These are phyloP conservation scores for Agrostemma githago DNA, from an alignment of 148 eudicot species.

Conservation along the genomic window DNA sequence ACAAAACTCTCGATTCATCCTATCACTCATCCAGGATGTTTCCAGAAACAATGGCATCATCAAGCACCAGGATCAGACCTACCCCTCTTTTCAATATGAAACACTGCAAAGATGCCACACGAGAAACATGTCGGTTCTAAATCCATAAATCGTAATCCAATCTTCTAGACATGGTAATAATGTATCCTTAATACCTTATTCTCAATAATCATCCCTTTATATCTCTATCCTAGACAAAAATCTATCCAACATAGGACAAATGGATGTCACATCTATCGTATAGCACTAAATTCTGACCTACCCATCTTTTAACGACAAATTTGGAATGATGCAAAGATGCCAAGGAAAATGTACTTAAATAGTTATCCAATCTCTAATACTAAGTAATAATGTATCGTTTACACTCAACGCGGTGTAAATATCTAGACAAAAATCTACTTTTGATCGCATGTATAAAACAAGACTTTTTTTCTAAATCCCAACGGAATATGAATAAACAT, in stretches of 20 bases:
- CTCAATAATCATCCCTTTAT: neutral
- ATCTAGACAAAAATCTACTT: no score
- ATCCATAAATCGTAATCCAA: neutral
- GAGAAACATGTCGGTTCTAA: neutral
- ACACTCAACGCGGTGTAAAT: no score
- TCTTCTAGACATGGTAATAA: neutral
- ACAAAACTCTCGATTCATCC: neutral
- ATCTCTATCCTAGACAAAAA: neutral
- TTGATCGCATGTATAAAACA: no score
- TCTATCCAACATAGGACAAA: neutral
- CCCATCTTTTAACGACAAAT: neutral
- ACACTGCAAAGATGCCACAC: neutral
- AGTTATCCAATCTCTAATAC: neutral
- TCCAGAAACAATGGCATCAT: neutral
- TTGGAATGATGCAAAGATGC: neutral
- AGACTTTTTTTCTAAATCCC: no score
- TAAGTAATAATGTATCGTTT: no score
- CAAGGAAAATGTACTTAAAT: neutral
- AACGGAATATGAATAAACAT: no score
- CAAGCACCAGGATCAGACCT: neutral
- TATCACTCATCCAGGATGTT: neutral
- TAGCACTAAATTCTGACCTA: neutral
- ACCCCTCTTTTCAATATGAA: neutral
- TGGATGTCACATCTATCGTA: neutral
- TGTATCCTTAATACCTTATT: neutral